phyloP scores from a whole-genome alignment of 78 protist genomes.

The Dictyostelium firmibasis region DNA sequence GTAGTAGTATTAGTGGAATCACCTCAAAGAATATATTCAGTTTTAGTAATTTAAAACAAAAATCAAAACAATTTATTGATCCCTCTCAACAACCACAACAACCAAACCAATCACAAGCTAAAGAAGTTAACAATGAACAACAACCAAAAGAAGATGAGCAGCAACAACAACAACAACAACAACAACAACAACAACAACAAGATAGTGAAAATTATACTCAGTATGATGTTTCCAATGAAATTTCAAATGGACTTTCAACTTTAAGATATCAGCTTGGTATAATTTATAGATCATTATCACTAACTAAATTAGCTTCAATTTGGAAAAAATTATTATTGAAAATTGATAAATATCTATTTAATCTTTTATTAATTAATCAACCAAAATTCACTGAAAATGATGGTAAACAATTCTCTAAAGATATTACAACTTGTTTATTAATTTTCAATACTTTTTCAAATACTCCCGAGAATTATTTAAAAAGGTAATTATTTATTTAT shows the following conservation, averaged over 20 bases:
- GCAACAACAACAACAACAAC: not conserved
- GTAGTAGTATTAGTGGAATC: not conserved
- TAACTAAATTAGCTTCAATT: not conserved
- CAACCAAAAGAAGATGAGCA: conserved; percentile 9
- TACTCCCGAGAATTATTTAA: conserved; percentile 38
- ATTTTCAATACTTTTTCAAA: conserved; percentile 28
- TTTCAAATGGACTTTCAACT: conserved; percentile 42
- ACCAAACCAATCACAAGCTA: not conserved
- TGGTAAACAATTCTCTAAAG: conserved; percentile 41
- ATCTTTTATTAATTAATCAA: not conserved
- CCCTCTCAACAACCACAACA: not conserved
- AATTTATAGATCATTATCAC: not conserved
- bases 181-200: not conserved
- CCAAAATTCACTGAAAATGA: conserved; percentile 15
- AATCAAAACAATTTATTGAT: not conserved
- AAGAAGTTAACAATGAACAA: not conserved
- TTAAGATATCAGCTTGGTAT: conserved; percentile 48
- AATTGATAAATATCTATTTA: conserved; percentile 37
- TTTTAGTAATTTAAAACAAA: not conserved
- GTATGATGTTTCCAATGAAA: conserved; percentile 25
- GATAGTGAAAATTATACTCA: not conserved
- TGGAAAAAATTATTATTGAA: conserved; percentile 11
- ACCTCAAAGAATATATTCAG: conserved; percentile 2
- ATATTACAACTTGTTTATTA: conserved; percentile 41
- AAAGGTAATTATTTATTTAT: conserved; percentile 13